Percentiles rank a stretch among this genome's conserved stretches.
These are phyloP conservation scores for Termitomyces sp. DNA, from an alignment of 768 basidiomycete species.

Conservation along the genomic window DNA sequence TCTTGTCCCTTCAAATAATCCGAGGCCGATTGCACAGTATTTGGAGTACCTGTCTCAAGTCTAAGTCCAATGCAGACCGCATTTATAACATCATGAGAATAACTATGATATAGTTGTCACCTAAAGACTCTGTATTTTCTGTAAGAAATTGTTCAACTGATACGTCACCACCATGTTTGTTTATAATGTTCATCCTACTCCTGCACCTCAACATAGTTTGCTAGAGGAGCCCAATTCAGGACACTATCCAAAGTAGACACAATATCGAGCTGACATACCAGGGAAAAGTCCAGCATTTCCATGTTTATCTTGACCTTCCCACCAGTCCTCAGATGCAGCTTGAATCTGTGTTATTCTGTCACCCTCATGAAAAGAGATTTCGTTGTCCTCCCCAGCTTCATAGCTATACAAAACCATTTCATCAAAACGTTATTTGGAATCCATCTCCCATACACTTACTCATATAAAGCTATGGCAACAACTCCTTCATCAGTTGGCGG, in stretches of 20 bases:
- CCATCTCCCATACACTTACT: conserved; percentile 38
- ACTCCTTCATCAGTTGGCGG: conserved; percentile 53
- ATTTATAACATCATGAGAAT: neutral
- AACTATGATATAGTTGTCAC: too few species aligned
- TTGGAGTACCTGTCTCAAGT: neutral
- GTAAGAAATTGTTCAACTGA: neutral
- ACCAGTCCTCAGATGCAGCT: conserved; percentile 85
- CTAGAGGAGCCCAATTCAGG: conserved; percentile 10
- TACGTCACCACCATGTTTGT: neutral
- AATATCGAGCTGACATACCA: conserved; percentile 36
- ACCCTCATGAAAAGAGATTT: conserved; percentile 80
- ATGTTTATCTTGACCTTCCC: conserved; percentile 59
- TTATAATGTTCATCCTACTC: conserved; percentile 13
- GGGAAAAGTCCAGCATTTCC: conserved; percentile 72
- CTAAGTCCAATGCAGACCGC: neutral
- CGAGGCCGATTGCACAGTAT: too few species aligned
- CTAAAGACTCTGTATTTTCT: neutral
- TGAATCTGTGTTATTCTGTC: conserved; percentile 78
- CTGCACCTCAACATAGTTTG: conserved; percentile 29
- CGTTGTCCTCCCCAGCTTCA: conserved; percentile 89
- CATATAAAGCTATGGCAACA: conserved; percentile 62
- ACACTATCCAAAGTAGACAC: neutral
- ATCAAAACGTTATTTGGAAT: neutral
- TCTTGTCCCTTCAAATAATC: neutral
- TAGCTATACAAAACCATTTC: conserved; percentile 44